These are phyloP conservation scores for Termitomyces sp. DNA, from an alignment of 768 basidiomycete species.

Conservation along the genomic window DNA sequence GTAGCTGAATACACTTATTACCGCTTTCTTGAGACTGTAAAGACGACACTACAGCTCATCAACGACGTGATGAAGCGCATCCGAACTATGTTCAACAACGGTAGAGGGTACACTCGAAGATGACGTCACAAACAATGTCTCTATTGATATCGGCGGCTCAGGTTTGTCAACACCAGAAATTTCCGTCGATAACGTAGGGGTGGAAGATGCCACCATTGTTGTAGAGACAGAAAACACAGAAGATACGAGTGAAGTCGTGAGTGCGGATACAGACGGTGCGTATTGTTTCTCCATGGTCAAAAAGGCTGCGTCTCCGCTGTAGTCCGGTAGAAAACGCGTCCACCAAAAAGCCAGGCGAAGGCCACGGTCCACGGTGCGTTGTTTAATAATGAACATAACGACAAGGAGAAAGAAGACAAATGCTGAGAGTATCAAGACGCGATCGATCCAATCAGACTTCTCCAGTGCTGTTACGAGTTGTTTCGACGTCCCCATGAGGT, in stretches of 20 bases:
- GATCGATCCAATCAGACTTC: conserved; percentile 89
- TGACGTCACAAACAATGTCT: neutral
- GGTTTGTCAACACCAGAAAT: neutral
- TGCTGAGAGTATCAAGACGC: conserved; percentile 75
- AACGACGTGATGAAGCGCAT: neutral
- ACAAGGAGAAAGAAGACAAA: conserved; percentile 82
- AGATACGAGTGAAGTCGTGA: conserved; percentile 3
- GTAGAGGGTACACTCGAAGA: neutral
- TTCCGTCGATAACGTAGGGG: neutral
- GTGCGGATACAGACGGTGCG: neutral
- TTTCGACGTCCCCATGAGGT: conserved; percentile 73
- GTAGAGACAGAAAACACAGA: conserved; percentile 1
- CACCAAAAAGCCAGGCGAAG: conserved; percentile 84
- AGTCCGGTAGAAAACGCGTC: conserved; percentile 68
- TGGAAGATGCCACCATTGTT: neutral
- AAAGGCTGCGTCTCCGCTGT: conserved; percentile 30
- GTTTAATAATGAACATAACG: conserved; percentile 83
- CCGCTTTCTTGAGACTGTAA: neutral
- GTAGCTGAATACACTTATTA: neutral
- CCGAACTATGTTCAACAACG: neutral
- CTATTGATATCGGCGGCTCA: neutral
- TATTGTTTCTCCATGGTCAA: conserved; percentile 31
- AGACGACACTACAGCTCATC: conserved; percentile 7
- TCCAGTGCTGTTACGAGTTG: conserved; percentile 85
- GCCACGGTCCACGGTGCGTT: conserved; percentile 77